Percentiles rank a stretch among this genome's conserved stretches.
phyloP scores from a whole-genome alignment of 805 yeast genomes.

The Blastobotrys chiropterorum region DNA sequence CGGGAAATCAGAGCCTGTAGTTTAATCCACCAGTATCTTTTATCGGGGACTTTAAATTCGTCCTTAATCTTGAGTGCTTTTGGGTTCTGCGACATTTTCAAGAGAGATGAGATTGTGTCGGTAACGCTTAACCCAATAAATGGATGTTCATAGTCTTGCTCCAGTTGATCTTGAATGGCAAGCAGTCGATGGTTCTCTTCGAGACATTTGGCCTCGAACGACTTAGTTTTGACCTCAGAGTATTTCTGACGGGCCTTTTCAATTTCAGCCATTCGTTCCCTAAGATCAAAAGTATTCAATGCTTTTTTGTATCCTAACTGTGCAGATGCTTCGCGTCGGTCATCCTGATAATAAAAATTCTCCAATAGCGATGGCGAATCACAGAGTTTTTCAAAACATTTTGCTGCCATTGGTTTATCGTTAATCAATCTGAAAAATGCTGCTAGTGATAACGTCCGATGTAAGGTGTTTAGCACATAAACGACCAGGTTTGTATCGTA shows the following conservation, averaged over 20 bases:
- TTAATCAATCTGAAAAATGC: constrained; percentile 65
- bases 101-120: constrained; percentile 42
- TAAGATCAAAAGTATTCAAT: constrained; percentile 15
- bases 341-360: constrained; percentile 62
- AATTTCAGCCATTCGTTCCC: constrained; percentile 21
- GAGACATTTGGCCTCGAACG: constrained; percentile 36
- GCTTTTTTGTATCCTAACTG: constrained; percentile 34
- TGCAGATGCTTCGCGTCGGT: constrained; percentile 44
- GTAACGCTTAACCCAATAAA: constrained; percentile 41
- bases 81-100: constrained; percentile 43
- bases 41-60: constrained; percentile 52
- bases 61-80: constrained; percentile 44
- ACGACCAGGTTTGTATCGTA: constrained; percentile 55
- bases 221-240: constrained; percentile 30
- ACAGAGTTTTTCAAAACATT: constrained; percentile 36
- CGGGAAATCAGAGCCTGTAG: constrained; percentile 42
- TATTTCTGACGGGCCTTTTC: constrained; percentile 30
- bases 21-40: constrained; percentile 49
- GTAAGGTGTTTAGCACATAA: constrained; percentile 50
- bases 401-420: constrained; percentile 37
- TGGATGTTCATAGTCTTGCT: constrained; percentile 35
- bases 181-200: constrained; percentile 41
- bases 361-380: constrained; percentile 36
- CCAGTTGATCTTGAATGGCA: constrained; percentile 40
- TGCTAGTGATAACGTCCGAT: constrained; percentile 50